Evolutionary conservation across 2,329 filamentous ascomycete species (phyloP).

Genomic region (Fonsecaea monophora): DNA sequence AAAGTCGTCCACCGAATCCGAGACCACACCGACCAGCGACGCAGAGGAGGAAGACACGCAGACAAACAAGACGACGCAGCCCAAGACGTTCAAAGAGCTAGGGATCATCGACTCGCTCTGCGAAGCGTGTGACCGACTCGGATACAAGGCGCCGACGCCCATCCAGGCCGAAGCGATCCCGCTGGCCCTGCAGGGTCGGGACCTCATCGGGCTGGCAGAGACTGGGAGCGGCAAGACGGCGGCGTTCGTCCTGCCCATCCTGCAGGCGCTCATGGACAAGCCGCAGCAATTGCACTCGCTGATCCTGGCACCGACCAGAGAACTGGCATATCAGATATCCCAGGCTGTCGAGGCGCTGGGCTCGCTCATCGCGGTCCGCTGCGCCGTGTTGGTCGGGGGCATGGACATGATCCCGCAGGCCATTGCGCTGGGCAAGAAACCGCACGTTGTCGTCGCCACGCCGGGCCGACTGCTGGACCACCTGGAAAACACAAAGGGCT

Average conservation of each 20-base stretch:
- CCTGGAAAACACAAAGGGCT: constrained; percentile 95
- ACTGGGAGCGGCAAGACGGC: constrained; percentile 96
- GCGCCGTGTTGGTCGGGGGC: constrained; percentile 85
- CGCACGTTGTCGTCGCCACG: constrained; percentile 91
- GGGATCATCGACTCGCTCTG: constrained; percentile 86
- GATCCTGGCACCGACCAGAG: constrained; percentile 88
- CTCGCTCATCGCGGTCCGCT: constrained; percentile 83
- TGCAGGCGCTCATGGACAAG: constrained; percentile 87
- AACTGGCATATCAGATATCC: constrained; percentile 89
- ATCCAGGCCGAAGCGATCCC: constrained; percentile 90
- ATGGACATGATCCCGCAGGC: constrained; percentile 94
- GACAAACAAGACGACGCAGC: constrained; percentile 18
- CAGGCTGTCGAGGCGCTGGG: constrained; percentile 87
- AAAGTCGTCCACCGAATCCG: constrained; percentile 9
- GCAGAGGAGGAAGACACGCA: constrained; percentile 12
- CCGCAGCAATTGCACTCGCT: constrained; percentile 87
- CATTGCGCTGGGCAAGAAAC: constrained; percentile 93
- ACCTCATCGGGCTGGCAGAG: constrained; percentile 92
- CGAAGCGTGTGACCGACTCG: constrained; percentile 82
- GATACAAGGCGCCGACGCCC: constrained; percentile 84
- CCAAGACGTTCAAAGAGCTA: constrained; percentile 60
- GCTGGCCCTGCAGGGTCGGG: constrained; percentile 76
- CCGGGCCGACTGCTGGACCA: constrained; percentile 90
- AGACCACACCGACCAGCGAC: constrained; percentile 26
- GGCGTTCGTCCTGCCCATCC: constrained; percentile 89